Conservation (phyloP, 2,329 filamentous ascomycete genomes). For the Aspergillus brasiliensis region DNA sequence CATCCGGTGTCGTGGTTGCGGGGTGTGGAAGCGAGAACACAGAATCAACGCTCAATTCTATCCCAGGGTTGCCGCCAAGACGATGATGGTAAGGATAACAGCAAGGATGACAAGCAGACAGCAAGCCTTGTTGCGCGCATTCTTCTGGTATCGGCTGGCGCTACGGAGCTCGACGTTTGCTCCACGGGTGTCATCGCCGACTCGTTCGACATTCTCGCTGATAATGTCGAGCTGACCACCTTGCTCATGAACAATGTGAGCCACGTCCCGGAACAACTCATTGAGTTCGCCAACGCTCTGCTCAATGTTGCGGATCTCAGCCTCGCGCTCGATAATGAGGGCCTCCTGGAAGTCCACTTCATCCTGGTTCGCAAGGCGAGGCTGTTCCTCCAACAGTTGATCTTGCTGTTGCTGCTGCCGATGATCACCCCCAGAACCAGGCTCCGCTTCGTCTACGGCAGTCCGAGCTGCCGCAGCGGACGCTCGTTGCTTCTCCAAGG, state of each 20-base stretch:
- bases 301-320: slow-evolving; percentile 96
- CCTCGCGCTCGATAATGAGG: slow-evolving; percentile 92
- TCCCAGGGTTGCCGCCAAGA: slow-evolving; percentile 81
- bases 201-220: slow-evolving; percentile 81
- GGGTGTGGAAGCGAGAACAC: not conserved
- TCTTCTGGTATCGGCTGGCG: slow-evolving; percentile 91
- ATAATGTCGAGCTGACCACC: slow-evolving; percentile 87
- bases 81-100: slow-evolving; percentile 84
- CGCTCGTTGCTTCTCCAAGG: slow-evolving; percentile 88
- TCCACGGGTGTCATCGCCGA: slow-evolving; percentile 76
- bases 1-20: slow-evolving; percentile 10
- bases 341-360: slow-evolving; percentile 98
- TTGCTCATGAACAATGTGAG: slow-evolving; percentile 93
- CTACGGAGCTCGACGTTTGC: slow-evolving; percentile 83
- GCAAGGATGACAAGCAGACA: slow-evolving; percentile 86
- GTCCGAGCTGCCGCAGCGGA: slow-evolving; percentile 80
- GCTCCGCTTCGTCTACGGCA: slow-evolving; percentile 64
- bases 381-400: slow-evolving; percentile 74
- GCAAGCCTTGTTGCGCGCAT: slow-evolving; percentile 90
- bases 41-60: slow-evolving; percentile 43
- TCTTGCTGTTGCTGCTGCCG: slow-evolving; percentile 63
- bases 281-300: slow-evolving; percentile 94
- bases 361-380: slow-evolving; percentile 82
- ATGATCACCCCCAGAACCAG: slow-evolving; percentile 35
- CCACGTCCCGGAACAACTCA: slow-evolving; percentile 96